phyloP scores from a whole-genome alignment of 2,329 filamentous ascomycete genomes.

The Penicillium sp. region DNA sequence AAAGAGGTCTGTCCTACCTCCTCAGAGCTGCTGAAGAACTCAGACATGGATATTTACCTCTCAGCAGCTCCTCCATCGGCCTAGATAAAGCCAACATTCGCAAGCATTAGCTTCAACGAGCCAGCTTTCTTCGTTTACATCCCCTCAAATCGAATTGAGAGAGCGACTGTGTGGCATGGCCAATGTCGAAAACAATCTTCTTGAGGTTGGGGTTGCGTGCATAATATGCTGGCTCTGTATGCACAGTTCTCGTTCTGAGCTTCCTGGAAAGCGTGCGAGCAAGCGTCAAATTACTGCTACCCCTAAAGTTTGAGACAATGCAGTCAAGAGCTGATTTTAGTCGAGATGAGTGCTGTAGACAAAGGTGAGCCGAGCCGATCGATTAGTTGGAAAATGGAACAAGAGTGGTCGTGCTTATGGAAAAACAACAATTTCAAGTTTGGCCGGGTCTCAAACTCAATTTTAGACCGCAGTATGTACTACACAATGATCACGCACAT shows the following conservation, averaged over 20 bases:
- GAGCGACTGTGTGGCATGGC: not conserved
- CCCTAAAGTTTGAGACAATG: not conserved
- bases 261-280: not conserved
- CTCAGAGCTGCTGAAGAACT: not conserved
- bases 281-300: not conserved
- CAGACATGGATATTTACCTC: not conserved
- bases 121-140: not conserved
- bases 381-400: constrained; percentile 31
- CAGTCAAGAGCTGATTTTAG: not conserved
- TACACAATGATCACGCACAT: not conserved
- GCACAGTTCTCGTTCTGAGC: not conserved
- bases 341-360: not conserved
- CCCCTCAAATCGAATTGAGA: not conserved
- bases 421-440: not conserved
- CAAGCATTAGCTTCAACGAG: not conserved
- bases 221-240: not conserved
- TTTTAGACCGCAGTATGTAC: not conserved
- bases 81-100: constrained; percentile 24
- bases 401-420: not conserved
- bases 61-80: not conserved
- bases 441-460: not conserved
- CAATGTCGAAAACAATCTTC: not conserved
- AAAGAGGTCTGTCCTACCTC: not conserved
- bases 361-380: not conserved
- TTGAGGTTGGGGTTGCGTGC: not conserved